These are phyloP conservation scores for Coemansia sp. DNA, from an alignment of 192 early-diverging fungal genomes.

Conservation along the genomic window DNA sequence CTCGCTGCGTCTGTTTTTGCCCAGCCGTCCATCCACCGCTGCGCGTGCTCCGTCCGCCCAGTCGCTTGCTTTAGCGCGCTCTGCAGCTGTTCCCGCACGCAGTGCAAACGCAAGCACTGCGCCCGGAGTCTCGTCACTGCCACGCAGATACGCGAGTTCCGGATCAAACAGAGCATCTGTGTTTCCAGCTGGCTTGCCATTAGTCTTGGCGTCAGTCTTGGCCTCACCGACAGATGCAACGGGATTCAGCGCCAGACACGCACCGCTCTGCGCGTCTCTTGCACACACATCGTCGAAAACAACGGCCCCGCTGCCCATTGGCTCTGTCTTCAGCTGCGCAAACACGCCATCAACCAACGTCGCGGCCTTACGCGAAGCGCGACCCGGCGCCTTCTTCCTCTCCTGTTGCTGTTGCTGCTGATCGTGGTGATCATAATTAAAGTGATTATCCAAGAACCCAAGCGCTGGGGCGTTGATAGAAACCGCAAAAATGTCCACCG, in stretches of 20 bases:
- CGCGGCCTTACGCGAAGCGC: conserved; percentile 33
- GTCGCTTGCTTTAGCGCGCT: conserved; percentile 17
- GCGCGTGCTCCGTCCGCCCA: conserved; percentile 31
- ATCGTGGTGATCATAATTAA: neutral
- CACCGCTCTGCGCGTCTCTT: conserved; percentile 37
- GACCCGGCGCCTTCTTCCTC: neutral
- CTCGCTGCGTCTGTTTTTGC: conserved; percentile 9
- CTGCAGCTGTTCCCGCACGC: conserved; percentile 16
- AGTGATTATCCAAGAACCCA: neutral
- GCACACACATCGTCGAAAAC: conserved; percentile 49
- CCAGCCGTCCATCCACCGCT: conserved; percentile 26
- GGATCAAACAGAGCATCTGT: conserved; percentile 33
- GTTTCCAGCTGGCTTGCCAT: neutral
- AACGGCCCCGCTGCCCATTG: neutral
- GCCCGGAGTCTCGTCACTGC: conserved; percentile 31
- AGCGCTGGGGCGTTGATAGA: conserved; percentile 22
- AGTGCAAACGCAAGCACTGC: conserved; percentile 52
- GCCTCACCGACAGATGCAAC: conserved; percentile 17
- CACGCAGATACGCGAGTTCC: conserved; percentile 52
- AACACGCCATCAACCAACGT: conserved; percentile 29
- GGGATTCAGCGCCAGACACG: conserved; percentile 63
- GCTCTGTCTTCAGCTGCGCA: conserved; percentile 14
- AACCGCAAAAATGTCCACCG: conserved; percentile 35
- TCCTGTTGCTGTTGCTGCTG: neutral
- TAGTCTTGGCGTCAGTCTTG: conserved; percentile 13